Conservation (phyloP, 371 early-diverging fungal genomes). For the Mucor piriformis region DNA sequence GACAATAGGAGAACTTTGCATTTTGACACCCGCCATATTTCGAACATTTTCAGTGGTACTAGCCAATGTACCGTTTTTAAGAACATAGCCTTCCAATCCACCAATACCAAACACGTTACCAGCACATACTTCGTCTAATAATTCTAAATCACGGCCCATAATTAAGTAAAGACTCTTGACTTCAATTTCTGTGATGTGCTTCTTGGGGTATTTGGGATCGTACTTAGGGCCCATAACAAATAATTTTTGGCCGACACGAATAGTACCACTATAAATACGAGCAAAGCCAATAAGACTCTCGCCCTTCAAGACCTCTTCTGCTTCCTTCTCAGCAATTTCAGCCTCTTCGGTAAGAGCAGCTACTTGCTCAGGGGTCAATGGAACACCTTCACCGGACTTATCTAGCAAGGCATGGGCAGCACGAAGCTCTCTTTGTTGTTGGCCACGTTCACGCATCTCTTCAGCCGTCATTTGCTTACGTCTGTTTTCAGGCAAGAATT, state of each 20-base stretch:
- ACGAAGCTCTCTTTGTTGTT: slow-evolving; percentile 49
- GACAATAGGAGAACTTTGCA: slow-evolving; percentile 83
- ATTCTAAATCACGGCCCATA: slow-evolving; percentile 94
- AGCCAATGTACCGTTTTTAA: slow-evolving; percentile 91
- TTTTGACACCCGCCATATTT: slow-evolving; percentile 60
- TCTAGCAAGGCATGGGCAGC: slow-evolving; percentile 29
- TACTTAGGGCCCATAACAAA: slow-evolving; percentile 95
- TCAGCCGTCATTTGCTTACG: slow-evolving; percentile 81
- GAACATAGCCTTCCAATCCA: slow-evolving; percentile 84
- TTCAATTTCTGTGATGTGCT: slow-evolving; percentile 68
- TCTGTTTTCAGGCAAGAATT: slow-evolving; percentile 74
- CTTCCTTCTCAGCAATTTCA: slow-evolving; percentile 34
- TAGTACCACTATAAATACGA: slow-evolving; percentile 89
- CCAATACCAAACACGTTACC: slow-evolving; percentile 97
- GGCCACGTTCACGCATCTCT: slow-evolving; percentile 86
- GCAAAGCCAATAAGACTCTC: slow-evolving; percentile 89
- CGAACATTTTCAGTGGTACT: slow-evolving; percentile 57
- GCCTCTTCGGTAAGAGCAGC: slow-evolving; percentile 25
- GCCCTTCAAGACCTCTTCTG: slow-evolving; percentile 29
- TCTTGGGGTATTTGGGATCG: slow-evolving; percentile 67
- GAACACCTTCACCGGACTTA: slow-evolving; percentile 46
- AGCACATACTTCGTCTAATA: slow-evolving; percentile 83
- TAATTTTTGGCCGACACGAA: slow-evolving; percentile 84
- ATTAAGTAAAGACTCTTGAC: slow-evolving; percentile 86
- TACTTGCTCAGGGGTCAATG: slow-evolving; percentile 25